Evolutionary conservation across 1,139 yeast genomes (phyloP).

Genomic region (Yamadazyma diddensiae): DNA sequence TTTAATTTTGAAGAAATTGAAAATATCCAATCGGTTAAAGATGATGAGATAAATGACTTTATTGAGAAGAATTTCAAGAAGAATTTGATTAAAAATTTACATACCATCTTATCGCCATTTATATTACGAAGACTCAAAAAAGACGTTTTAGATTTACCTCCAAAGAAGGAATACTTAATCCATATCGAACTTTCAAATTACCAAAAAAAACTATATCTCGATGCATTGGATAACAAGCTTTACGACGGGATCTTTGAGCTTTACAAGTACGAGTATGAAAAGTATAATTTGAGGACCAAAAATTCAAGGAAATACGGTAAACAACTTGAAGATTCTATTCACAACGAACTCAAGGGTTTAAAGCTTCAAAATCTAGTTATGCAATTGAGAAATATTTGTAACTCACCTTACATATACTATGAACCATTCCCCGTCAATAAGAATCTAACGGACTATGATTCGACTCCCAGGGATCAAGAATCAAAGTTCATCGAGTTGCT

Average conservation of each 20-base stretch:
- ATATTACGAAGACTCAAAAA: slow-evolving; percentile 75
- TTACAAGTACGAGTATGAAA: slow-evolving; percentile 16
- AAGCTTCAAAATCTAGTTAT: slow-evolving; percentile 64
- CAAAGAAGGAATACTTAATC: slow-evolving; percentile 83
- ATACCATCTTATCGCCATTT: slow-evolving; percentile 86
- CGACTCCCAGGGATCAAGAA: slow-evolving; percentile 20
- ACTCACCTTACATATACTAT: slow-evolving; percentile 79
- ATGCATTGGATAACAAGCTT: slow-evolving; percentile 50
- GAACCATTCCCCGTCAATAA: slow-evolving; percentile 60
- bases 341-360: slow-evolving; percentile 21
- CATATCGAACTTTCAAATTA: slow-evolving; percentile 64
- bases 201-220: slow-evolving; percentile 65
- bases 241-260: slow-evolving; percentile 29
- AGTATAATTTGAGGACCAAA: slow-evolving; percentile 12
- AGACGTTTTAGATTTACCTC: slow-evolving; percentile 73
- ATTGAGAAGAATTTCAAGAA: slow-evolving; percentile 64
- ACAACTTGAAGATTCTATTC: slow-evolving; percentile 12
- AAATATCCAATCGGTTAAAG: slow-evolving; percentile 32
- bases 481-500: slow-evolving; percentile 28
- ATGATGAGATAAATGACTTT: slow-evolving; percentile 34
- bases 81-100: slow-evolving; percentile 70
- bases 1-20: slow-evolving; percentile 71
- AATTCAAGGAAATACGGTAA: slow-evolving; percentile 6
- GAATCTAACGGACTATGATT: slow-evolving; percentile 15
- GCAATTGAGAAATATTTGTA: slow-evolving; percentile 82